phyloP scores from a whole-genome alignment of 2,329 filamentous ascomycete genomes.

The Byssothecium circinans region DNA sequence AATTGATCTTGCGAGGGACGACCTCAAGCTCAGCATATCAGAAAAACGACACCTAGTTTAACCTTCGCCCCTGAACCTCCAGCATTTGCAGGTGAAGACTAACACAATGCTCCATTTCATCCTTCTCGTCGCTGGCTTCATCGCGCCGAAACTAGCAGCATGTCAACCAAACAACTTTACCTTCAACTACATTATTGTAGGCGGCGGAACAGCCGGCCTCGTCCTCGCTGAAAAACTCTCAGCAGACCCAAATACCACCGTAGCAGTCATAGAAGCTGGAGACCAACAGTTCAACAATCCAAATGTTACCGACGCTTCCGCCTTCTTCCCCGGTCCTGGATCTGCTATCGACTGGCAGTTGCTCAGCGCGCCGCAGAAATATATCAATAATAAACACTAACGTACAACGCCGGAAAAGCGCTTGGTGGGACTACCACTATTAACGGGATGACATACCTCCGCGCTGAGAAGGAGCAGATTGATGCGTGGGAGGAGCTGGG shows the following conservation, averaged over 20 bases:
- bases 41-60: neutral
- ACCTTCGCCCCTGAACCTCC: neutral
- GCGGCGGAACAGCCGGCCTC: constrained; percentile 39
- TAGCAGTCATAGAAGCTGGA: constrained; percentile 41
- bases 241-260: constrained; percentile 18
- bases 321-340: constrained; percentile 26
- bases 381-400: constrained; percentile 32
- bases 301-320: constrained; percentile 30
- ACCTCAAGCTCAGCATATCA: neutral
- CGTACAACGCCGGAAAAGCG: constrained; percentile 46
- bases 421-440: constrained; percentile 49
- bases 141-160: constrained; percentile 1
- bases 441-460: constrained; percentile 46
- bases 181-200: constrained; percentile 40
- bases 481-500: constrained; percentile 39
- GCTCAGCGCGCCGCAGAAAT: constrained; percentile 42
- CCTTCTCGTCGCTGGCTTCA: neutral
- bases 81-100: neutral
- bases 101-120: neutral
- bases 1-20: neutral
- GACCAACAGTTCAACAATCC: constrained; percentile 32
- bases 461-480: constrained; percentile 37
- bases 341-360: constrained; percentile 48
- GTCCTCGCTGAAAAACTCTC: constrained; percentile 34
- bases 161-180: constrained; percentile 13